phyloP scores from a whole-genome alignment of 2,329 filamentous ascomycete genomes.

The Penicillium paneum region DNA sequence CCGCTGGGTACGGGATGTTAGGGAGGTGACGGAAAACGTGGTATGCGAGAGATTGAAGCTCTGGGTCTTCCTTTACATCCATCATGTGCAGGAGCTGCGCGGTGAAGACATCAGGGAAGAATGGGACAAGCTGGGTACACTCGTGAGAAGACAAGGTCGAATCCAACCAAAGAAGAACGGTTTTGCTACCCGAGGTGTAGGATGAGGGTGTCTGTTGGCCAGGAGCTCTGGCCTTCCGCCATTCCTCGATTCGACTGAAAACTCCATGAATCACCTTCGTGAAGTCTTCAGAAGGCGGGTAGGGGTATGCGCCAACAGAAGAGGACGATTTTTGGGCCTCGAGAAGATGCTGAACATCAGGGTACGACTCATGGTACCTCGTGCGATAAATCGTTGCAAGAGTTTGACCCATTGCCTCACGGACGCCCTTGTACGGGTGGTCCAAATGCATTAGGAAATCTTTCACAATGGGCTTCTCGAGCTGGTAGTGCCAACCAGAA shows the following conservation, averaged over 20 bases:
- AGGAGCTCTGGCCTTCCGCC: conserved; percentile 78
- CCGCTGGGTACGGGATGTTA: conserved; percentile 86
- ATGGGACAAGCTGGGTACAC: conserved; percentile 83
- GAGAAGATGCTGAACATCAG: conserved; percentile 71
- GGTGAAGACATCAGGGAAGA: conserved; percentile 87
- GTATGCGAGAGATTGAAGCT: conserved; percentile 90
- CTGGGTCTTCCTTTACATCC: conserved; percentile 98
- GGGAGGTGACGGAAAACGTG: conserved; percentile 95
- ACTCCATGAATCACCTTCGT: conserved; percentile 67
- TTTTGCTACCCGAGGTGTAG: conserved; percentile 96
- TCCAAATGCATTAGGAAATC: conserved; percentile 90
- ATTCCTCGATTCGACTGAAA: conserved; percentile 76
- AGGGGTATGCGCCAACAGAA: conserved; percentile 80
- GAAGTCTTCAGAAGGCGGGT: conserved; percentile 73
- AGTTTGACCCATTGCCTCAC: conserved; percentile 88
- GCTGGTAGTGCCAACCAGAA: conserved; percentile 92
- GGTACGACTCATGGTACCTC: conserved; percentile 90
- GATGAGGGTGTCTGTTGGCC: conserved; percentile 91
- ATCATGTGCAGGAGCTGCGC: conserved; percentile 98
- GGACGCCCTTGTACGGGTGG: conserved; percentile 95
- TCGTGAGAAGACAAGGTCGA: conserved; percentile 86
- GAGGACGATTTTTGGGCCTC: conserved; percentile 74
- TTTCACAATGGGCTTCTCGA: conserved; percentile 80
- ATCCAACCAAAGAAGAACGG: conserved; percentile 91
- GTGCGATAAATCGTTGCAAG: conserved; percentile 86